Base-by-base conservation (phyloP, 225 moss, liverwort and hornwort genomes). In the Polytrichum formosum region DNA sequence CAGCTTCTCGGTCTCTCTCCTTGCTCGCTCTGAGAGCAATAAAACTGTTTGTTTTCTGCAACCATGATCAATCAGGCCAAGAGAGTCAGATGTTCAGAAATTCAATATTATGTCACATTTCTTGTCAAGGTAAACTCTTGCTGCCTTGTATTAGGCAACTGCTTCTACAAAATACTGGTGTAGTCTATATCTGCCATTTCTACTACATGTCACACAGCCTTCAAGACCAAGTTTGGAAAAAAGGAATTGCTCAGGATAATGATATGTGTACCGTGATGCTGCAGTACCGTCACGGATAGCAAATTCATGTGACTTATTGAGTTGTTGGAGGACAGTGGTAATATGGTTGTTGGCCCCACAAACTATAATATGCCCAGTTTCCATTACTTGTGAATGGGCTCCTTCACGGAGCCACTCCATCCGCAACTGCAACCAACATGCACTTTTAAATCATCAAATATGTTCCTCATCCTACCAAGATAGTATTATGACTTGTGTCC, bases 351-450 rank as follows among this genome's bases (percentile, higher is more conserved):
- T 89, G 54, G 83, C 89, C 53, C 89, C 89, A 70, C 89, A 89
- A 69, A 89, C 81, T 26, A 89, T 80, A n/a, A 89, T 82, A 64
- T 89, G 89, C 70, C 89, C 89, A 80, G 61, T 89, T 79, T 89
- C 89, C 89, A 89, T 89, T 54, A 89, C 89, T 29, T 86, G 86
- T 16, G 89, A 89, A 80, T 89, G 89, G 58, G 89, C 89, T 77
- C 89, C 89, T 79, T 89, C 89, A 67, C 89, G 89, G 22, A 89
- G 85, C 86, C 86, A 89, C 64, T 89, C 89, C 89, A 89, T 89
- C 70, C 89, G 81, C 72, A 81, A 79, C 89, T 89, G 86, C 74
- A 79, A 27, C 63, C 65, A 70, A 67, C 4, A 78, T 76, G 78
- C 53, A 63, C 21, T 64, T 74, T 76, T 63, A 74, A 75, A 75